Base-by-base conservation (phyloP, 768 basidiomycete species). In the Mycena olivaceomarginata region DNA sequence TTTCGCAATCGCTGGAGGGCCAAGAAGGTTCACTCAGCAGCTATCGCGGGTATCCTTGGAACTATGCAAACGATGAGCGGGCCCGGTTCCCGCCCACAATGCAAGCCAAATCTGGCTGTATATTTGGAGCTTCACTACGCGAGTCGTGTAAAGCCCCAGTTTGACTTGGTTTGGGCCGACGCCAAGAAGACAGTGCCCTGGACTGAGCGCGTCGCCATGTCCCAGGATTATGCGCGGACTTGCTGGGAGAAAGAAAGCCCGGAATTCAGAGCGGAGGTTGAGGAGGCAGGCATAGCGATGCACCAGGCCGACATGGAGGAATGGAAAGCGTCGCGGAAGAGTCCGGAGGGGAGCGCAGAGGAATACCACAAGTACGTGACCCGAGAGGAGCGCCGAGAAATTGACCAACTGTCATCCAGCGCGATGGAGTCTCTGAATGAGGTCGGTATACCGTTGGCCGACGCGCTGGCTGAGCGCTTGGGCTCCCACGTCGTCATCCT, bases 341-440 rank as follows among this genome's bases (percentile, higher is more conserved):
- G 11, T 2, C 25, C 59, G 11, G 41, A 70, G 45, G 43, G 37
- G 12, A 46, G 12, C 37, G 43, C 70, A 0, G 70, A 70, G 5
- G 70, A 62, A 15, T 70, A 70, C 22, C 59, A 70, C 25, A 16
- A 62, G 70, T 70, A 48, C 12, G 59, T 70, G 37, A 15, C 9
- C n/a, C n/a, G 6, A 37, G 37, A 37, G 31, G 31, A 31, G 31
- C 3, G 31, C 31, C 3, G 31, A 15, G 20, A n/a, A 1, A 53
- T 20, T 20, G 51, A 53, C 51, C 3, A n/a, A 16, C 12, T 5
- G 3, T 51, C 1, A n/a, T n/a, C 5, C 20, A 53, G 51, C 1
- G 51, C 51, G 18, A 53, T 53, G 51, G 51, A 53, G 51, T 18
- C 18, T n/a, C 51, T 53, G 6, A 53, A 10, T 16, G 51, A 53